phyloP scores from a whole-genome alignment of 2,329 filamentous ascomycete species.

The Harringtonia aguacate region DNA sequence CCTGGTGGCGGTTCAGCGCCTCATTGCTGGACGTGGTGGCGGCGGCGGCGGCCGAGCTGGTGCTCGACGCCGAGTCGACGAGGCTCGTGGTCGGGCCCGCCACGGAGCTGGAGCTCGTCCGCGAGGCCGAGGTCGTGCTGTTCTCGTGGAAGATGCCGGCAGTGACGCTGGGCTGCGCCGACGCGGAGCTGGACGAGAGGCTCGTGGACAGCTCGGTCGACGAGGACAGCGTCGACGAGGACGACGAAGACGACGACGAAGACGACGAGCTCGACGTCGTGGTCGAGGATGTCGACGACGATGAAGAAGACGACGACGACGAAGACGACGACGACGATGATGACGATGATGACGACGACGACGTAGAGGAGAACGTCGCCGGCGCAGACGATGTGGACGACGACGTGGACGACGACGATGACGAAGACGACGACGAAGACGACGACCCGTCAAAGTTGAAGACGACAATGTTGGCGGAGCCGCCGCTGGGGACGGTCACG shows the following conservation, averaged over 20 bases:
- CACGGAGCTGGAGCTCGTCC: not conserved
- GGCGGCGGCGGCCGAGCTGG: conserved; percentile 11
- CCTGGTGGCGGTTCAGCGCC: conserved; percentile 30
- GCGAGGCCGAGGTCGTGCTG: conserved; percentile 12
- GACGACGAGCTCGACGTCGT: conserved; percentile 1
- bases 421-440: conserved; percentile 16
- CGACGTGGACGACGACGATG: conserved; percentile 13
- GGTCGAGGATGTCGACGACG: conserved; percentile 20
- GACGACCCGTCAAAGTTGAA: conserved; percentile 31
- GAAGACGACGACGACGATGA: conserved; percentile 16
- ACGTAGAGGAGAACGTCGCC: conserved; percentile 7
- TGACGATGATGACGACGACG: conserved; percentile 9
- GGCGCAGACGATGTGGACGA: not conserved
- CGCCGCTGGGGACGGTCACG: conserved; percentile 59
- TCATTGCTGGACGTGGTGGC: conserved; percentile 25
- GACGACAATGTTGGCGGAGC: conserved; percentile 57
- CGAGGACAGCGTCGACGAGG: conserved; percentile 17
- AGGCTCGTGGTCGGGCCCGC: conserved; percentile 2
- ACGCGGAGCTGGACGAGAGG: conserved; percentile 3
- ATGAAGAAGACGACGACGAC: conserved; percentile 14
- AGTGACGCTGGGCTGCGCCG: conserved; percentile 10
- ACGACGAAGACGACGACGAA: conserved; percentile 8
- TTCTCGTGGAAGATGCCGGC: conserved; percentile 47
- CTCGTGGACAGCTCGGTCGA: conserved; percentile 10
- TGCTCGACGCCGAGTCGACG: conserved; percentile 9